Conservation (phyloP, 768 basidiomycete species). For the Suillus bovinus region DNA sequence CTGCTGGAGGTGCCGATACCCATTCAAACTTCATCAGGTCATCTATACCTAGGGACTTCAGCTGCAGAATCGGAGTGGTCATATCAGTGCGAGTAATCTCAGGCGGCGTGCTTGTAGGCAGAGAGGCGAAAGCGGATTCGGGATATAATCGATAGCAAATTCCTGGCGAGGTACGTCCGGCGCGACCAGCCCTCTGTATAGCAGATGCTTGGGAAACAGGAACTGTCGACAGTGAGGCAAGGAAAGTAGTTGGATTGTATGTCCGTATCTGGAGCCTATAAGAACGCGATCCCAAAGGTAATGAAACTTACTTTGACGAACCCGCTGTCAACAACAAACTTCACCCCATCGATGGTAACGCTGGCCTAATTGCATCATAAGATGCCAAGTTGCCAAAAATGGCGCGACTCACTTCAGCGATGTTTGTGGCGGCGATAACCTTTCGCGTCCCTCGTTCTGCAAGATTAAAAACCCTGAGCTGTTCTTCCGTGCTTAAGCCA, state of each 20-base stretch:
- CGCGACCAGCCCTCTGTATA: slow-evolving; percentile 90
- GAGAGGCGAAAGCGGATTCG: slow-evolving; percentile 52
- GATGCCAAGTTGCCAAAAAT: neutral
- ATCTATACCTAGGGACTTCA: slow-evolving; percentile 93
- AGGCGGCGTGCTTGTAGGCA: slow-evolving; percentile 75
- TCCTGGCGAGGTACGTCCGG: slow-evolving; percentile 90
- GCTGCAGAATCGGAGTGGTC: slow-evolving; percentile 87
- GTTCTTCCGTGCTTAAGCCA: slow-evolving; percentile 85
- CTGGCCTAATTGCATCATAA: slow-evolving; percentile 59
- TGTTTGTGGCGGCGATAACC: slow-evolving; percentile 92
- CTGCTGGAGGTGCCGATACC: slow-evolving; percentile 85
- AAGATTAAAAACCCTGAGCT: slow-evolving; percentile 81
- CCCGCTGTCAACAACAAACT: slow-evolving; percentile 91
- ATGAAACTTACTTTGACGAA: slow-evolving; percentile 79
- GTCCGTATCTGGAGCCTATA: slow-evolving; percentile 67
- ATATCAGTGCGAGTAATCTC: slow-evolving; percentile 93
- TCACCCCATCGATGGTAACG: slow-evolving; percentile 95
- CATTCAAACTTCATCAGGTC: slow-evolving; percentile 97
- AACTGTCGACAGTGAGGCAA: slow-evolving; percentile 82
- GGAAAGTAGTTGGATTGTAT: slow-evolving; percentile 82
- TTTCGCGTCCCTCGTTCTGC: slow-evolving; percentile 79
- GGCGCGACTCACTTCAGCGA: slow-evolving; percentile 73
- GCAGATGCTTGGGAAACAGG: slow-evolving; percentile 89
- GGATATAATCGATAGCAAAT: slow-evolving; percentile 93
- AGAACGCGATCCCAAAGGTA: neutral